Evolutionary conservation across 2,329 filamentous ascomycete genomes (phyloP).

Genomic region (Blastomyces silverae): DNA sequence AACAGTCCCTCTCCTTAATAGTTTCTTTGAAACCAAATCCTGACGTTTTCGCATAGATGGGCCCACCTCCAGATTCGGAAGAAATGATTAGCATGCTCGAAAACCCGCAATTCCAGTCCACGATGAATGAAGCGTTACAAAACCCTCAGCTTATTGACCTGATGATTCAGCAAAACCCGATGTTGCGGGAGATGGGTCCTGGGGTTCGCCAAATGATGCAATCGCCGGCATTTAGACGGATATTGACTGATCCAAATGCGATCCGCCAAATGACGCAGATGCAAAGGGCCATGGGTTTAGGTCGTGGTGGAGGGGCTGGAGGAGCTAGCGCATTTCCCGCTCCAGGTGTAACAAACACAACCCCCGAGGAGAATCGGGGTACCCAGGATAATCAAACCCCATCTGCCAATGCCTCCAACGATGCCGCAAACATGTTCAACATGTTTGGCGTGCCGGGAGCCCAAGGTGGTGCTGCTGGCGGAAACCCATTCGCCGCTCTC

Average conservation of each 20-base stretch:
- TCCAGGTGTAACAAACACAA: slow-evolving; percentile 84
- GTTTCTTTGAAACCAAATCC: slow-evolving; percentile 2
- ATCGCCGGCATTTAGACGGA: slow-evolving; percentile 78
- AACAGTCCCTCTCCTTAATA: not conserved
- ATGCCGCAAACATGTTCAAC: slow-evolving; percentile 32
- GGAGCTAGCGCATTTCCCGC: slow-evolving; percentile 64
- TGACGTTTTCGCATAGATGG: slow-evolving; percentile 59
- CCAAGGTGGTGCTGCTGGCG: slow-evolving; percentile 23
- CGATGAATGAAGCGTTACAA: slow-evolving; percentile 89
- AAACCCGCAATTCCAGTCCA: slow-evolving; percentile 77
- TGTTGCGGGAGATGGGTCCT: slow-evolving; percentile 63
- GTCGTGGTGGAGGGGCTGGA: slow-evolving; percentile 48
- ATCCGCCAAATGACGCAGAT: slow-evolving; percentile 76
- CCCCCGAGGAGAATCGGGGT: slow-evolving; percentile 48
- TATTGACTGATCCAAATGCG: slow-evolving; percentile 87
- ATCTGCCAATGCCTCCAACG: slow-evolving; percentile 25
- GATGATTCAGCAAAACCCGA: slow-evolving; percentile 87
- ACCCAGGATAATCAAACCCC: slow-evolving; percentile 36
- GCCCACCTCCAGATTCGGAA: slow-evolving; percentile 73
- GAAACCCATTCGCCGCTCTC: slow-evolving; percentile 58
- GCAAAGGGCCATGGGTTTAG: slow-evolving; percentile 56
- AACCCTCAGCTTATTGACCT: slow-evolving; percentile 93
- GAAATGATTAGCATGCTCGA: slow-evolving; percentile 77
- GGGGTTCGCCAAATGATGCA: slow-evolving; percentile 77
- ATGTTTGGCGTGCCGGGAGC: slow-evolving; percentile 28